A percentile compares a stretch with the other conserved stretches of the same genome.
Conservation (phyloP, 768 basidiomycete species). For the Podaxis sp. region DNA sequence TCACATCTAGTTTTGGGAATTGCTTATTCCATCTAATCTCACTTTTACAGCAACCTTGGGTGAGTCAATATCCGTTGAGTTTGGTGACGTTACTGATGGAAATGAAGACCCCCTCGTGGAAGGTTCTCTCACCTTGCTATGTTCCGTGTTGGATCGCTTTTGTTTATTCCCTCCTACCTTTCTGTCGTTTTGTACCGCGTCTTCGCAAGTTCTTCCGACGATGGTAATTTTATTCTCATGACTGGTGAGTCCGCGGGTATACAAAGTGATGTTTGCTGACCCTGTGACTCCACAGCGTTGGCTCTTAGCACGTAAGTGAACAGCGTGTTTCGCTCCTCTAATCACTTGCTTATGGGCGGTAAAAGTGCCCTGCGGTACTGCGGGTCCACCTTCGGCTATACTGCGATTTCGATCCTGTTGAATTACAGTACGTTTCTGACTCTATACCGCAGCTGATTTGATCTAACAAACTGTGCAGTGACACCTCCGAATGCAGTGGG, state of each 20-base stretch:
- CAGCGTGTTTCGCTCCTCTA: background rate
- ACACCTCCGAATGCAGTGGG: constrained; percentile 88
- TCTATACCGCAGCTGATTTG: background rate
- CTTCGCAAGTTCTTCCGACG: constrained; percentile 67
- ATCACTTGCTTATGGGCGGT: constrained; percentile 10
- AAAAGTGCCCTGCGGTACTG: constrained; percentile 83
- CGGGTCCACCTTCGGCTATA: constrained; percentile 87
- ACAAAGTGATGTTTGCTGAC: background rate
- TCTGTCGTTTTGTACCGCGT: constrained; percentile 72
- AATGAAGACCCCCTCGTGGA: constrained; percentile 71
- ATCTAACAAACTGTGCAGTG: constrained; percentile 50
- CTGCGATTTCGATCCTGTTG: constrained; percentile 83
- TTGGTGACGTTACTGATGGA: constrained; percentile 9
- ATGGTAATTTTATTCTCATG: constrained; percentile 83
- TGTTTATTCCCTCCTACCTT: constrained; percentile 91
- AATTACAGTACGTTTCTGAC: constrained; percentile 63
- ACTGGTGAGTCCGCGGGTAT: constrained; percentile 45
- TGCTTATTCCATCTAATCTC: background rate
- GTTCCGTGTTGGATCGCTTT: constrained; percentile 83
- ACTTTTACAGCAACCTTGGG: constrained; percentile 60
- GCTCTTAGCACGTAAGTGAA: constrained; percentile 76
- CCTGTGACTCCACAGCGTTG: constrained; percentile 46
- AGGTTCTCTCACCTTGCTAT: constrained; percentile 84
- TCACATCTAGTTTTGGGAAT: constrained; percentile 17
- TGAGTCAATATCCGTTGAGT: constrained; percentile 23